A percentile compares a stretch with the other conserved stretches of the same genome.
These are phyloP conservation scores for Colletotrichum godetiae DNA, from an alignment of 2,329 filamentous ascomycete genomes.

Conservation along the genomic window DNA sequence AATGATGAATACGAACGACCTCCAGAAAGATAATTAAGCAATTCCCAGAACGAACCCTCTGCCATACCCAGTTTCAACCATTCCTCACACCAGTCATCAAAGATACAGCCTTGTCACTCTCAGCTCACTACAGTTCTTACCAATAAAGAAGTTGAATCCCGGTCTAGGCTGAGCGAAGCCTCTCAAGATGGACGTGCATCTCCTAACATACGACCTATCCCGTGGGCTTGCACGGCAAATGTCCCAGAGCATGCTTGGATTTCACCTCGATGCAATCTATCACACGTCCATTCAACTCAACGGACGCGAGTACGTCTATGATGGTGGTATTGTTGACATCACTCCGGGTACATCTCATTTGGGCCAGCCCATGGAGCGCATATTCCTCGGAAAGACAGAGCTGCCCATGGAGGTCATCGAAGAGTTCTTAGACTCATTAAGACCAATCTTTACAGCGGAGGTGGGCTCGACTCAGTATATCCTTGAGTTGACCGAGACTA, in stretches of 20 bases:
- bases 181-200: constrained; percentile 75
- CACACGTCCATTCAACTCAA: constrained; percentile 91
- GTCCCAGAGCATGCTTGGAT: constrained; percentile 63
- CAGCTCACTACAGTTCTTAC: neutral
- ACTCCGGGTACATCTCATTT: constrained; percentile 86
- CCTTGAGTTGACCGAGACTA: neutral
- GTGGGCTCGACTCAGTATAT: constrained; percentile 53
- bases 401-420: constrained; percentile 84
- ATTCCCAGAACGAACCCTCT: neutral
- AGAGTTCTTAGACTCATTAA: constrained; percentile 88
- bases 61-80: neutral
- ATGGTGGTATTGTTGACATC: constrained; percentile 86
- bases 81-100: neutral
- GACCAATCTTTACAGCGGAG: constrained; percentile 83
- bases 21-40: neutral
- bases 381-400: constrained; percentile 80
- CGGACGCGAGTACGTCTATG: constrained; percentile 90
- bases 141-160: neutral
- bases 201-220: constrained; percentile 85
- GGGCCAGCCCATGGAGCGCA: constrained; percentile 81
- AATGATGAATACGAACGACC: neutral
- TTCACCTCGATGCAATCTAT: constrained; percentile 89
- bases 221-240: constrained; percentile 66
- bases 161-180: constrained; percentile 7
- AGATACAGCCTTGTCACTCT: neutral